These are phyloP conservation scores for Agrocybe pediades DNA, from an alignment of 768 basidiomycete genomes.

Conservation along the genomic window DNA sequence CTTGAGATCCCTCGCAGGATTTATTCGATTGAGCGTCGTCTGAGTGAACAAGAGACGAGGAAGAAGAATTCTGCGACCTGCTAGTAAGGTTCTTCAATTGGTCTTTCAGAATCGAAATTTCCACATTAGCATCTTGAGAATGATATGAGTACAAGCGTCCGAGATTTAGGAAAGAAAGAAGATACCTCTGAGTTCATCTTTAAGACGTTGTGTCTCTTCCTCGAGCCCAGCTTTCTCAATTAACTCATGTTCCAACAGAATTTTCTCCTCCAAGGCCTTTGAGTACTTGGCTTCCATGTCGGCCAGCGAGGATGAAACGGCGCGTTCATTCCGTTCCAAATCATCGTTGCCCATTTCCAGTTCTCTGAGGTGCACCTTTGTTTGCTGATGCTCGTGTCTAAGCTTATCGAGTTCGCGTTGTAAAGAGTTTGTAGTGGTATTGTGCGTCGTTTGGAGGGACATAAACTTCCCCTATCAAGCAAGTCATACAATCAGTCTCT, in stretches of 20 bases:
- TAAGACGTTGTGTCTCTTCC: conserved; percentile 87
- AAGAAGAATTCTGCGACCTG: conserved; percentile 19
- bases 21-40: conserved; percentile 8
- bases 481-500: conserved; percentile 9
- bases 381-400: conserved; percentile 69
- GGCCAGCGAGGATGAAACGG: conserved; percentile 78
- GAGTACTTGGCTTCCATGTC: conserved; percentile 90
- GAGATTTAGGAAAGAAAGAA: conserved; percentile 1
- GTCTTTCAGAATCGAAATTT: conserved; percentile 81
- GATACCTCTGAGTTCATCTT: conserved; percentile 89
- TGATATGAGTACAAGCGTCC: conserved; percentile 8
- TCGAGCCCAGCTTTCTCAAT: conserved; percentile 88
- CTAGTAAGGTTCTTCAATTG: conserved; percentile 50
- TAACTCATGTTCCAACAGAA: conserved; percentile 93
- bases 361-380: conserved; percentile 79
- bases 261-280: conserved; percentile 93
- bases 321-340: conserved; percentile 91
- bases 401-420: conserved; percentile 89
- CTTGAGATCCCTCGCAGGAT: conserved; percentile 16
- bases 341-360: conserved; percentile 98
- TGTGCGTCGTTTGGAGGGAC: conserved; percentile 86
- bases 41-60: conserved; percentile 19
- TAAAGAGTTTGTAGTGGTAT: conserved; percentile 86
- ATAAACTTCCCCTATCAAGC: conserved; percentile 72
- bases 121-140: conserved; percentile 75